Conservation (phyloP, 176 grass and related monocot genomes). For the Juncus inflexus region DNA sequence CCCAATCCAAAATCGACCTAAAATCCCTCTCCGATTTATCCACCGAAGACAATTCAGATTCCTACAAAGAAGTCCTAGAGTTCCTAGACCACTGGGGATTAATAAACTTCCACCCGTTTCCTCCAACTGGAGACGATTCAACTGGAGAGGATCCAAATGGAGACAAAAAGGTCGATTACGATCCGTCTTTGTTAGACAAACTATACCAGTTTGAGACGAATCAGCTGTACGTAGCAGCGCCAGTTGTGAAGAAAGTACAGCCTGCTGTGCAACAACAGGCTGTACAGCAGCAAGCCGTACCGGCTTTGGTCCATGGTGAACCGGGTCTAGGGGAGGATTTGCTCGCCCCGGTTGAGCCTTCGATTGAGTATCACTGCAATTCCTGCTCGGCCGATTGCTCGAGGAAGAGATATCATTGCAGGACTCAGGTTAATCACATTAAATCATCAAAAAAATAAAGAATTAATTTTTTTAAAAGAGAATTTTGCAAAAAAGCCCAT, state of each 20-base stretch:
- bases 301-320: conserved; percentile 46
- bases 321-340: conserved; percentile 63
- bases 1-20: conserved; percentile 62
- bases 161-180: conserved; percentile 26
- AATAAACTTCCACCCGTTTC: conserved; percentile 97
- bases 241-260: conserved; percentile 66
- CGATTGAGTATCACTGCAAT: conserved; percentile 96
- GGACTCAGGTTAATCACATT: conserved; percentile 67
- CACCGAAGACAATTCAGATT: conserved; percentile 47
- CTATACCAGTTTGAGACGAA: conserved; percentile 80
- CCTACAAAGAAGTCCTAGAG: conserved; percentile 67
- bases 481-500: too few species aligned
- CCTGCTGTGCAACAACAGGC: neutral
- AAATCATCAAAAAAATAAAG: neutral
- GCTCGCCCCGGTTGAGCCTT: conserved; percentile 56
- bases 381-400: conserved; percentile 98
- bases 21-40: conserved; percentile 77
- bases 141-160: conserved; percentile 40
- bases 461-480: too few species aligned
- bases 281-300: conserved; percentile 26
- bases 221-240: conserved; percentile 42
- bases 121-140: conserved; percentile 37
- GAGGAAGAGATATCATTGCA: conserved; percentile 81
- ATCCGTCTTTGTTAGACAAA: conserved; percentile 53
- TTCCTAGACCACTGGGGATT: conserved; percentile 97